Conservation (phyloP, 2,329 filamentous ascomycete genomes). For the Diaporthe vaccinii region DNA sequence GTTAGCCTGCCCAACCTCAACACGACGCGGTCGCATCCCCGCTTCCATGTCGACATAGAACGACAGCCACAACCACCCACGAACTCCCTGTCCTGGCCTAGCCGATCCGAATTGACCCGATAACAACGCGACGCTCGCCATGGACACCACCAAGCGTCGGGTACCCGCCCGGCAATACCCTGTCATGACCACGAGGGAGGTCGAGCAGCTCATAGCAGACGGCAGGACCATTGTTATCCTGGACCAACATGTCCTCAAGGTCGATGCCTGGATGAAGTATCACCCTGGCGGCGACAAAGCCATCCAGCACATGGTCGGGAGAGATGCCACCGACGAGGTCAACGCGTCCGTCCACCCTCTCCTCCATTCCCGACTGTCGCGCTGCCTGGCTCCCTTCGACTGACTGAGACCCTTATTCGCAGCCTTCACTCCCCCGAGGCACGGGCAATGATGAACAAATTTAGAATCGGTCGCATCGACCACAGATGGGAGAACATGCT, state of each 20-base stretch:
- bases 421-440: conserved; percentile 89
- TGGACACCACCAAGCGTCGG: conserved; percentile 36
- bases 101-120: neutral
- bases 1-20: neutral
- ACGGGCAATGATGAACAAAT: conserved; percentile 81
- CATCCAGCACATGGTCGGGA: conserved; percentile 92
- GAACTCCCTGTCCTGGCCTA: neutral
- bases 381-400: neutral
- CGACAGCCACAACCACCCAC: neutral
- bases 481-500: conserved; percentile 89
- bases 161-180: conserved; percentile 48
- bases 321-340: conserved; percentile 95
- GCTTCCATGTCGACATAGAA: conserved; percentile 1
- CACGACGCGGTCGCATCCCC: neutral
- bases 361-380: neutral
- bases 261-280: conserved; percentile 88
- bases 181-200: conserved; percentile 63
- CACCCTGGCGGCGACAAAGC: conserved; percentile 94
- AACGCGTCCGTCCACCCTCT: conserved; percentile 75
- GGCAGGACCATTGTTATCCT: conserved; percentile 86
- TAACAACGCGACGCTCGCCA: conserved; percentile 4
- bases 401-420: conserved; percentile 33
- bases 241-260: conserved; percentile 84
- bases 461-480: conserved; percentile 85
- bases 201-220: conserved; percentile 87